Percentiles rank a stretch among this genome's conserved stretches.
These are phyloP conservation scores for Silene vulgaris DNA, from an alignment of 179 eudicot species.

Conservation along the genomic window DNA sequence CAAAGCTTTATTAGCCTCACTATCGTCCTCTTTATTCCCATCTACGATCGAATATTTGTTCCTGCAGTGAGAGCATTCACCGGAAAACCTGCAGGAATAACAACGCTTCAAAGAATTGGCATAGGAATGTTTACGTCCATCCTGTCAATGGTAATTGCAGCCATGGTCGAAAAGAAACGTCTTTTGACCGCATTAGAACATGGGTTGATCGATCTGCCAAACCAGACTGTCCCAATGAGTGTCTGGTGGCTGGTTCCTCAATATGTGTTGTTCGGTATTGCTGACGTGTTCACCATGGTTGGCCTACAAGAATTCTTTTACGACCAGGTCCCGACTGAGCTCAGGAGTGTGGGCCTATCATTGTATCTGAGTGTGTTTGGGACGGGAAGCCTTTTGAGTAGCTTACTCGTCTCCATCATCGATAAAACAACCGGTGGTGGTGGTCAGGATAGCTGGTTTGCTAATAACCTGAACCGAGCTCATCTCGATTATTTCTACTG, in stretches of 20 bases:
- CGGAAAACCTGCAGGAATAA: constrained; percentile 51
- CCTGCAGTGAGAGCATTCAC: constrained; percentile 46
- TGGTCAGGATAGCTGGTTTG: constrained; percentile 55
- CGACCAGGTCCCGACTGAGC: constrained; percentile 56
- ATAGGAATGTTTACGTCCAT: constrained; percentile 46
- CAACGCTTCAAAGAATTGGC: constrained; percentile 61
- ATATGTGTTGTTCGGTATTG: constrained; percentile 46
- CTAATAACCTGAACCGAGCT: constrained; percentile 54
- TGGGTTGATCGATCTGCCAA: constrained; percentile 47
- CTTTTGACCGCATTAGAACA: constrained; percentile 41
- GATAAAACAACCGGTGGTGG: constrained; percentile 30
- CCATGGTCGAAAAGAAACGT: constrained; percentile 46
- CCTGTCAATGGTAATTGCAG: constrained; percentile 53
- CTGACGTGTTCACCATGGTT: constrained; percentile 62
- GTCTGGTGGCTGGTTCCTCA: constrained; percentile 72
- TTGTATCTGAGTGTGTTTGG: constrained; percentile 55
- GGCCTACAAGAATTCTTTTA: constrained; percentile 78
- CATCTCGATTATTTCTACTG: constrained; percentile 76
- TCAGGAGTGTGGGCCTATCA: constrained; percentile 57
- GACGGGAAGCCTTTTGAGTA: constrained; percentile 50
- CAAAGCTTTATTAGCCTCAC: constrained; percentile 44
- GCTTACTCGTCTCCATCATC: constrained; percentile 48
- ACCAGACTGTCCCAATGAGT: constrained; percentile 51
- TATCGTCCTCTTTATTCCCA: constrained; percentile 47
- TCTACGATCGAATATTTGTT: constrained; percentile 58